A percentile compares a stretch with the other conserved stretches of the same genome.
These are phyloP conservation scores for Voacanga thouarsii DNA, from an alignment of 257 asterid species.

Conservation along the genomic window DNA sequence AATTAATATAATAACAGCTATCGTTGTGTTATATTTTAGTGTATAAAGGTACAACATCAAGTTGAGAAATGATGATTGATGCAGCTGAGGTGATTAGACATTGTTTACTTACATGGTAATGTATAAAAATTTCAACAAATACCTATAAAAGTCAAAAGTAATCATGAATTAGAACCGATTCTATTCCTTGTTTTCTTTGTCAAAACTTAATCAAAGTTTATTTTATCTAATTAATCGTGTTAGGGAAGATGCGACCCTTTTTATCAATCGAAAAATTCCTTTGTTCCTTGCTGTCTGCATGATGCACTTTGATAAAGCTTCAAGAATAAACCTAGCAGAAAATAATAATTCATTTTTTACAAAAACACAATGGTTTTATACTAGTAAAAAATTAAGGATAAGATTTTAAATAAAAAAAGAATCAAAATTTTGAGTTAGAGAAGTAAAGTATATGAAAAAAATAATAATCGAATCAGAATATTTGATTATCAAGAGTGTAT, in stretches of 20 bases:
- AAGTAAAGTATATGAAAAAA: too few relatives aligned
- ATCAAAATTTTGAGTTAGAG: too few relatives aligned
- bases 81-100: not conserved
- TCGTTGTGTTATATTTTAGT: too few relatives aligned
- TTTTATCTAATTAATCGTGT: not conserved
- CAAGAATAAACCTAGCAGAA: not conserved
- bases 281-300: not conserved
- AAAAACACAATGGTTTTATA: not conserved
- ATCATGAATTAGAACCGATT: conserved; percentile 8
- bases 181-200: conserved; percentile 1
- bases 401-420: too few relatives aligned
- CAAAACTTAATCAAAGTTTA: not conserved
- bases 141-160: conserved; percentile 14
- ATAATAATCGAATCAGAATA: too few relatives aligned
- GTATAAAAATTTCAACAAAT: not conserved
- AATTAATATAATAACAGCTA: too few relatives aligned
- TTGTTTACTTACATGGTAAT: conserved; percentile 1
- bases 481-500: too few relatives aligned
- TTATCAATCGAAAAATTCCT: not conserved
- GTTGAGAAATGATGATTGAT: not conserved
- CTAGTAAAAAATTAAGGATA: too few relatives aligned
- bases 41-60: not conserved
- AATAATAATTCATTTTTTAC: too few relatives aligned
- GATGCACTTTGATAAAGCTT: not conserved
- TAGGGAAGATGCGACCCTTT: not conserved